Conservation (phyloP, 805 yeast species). For the Wickerhamomyces rabaulensis region DNA sequence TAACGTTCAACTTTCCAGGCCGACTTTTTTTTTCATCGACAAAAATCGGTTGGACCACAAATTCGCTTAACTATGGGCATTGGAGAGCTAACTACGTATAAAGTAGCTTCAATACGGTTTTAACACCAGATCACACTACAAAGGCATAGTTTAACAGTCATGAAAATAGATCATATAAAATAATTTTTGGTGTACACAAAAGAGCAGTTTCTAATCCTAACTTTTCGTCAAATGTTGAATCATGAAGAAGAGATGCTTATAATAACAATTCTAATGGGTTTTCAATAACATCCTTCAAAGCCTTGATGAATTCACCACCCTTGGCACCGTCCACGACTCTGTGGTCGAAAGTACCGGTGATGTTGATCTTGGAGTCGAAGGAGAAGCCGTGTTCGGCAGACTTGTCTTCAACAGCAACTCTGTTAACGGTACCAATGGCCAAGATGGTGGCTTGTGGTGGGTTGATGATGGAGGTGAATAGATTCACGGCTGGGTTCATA, state of each 20-base stretch:
- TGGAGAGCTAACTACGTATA: no score
- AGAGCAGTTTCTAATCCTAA: background rate
- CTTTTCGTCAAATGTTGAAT: no score
- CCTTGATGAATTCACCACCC: slow-evolving; percentile 96
- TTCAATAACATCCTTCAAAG: slow-evolving; percentile 84
- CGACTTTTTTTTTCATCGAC: background rate
- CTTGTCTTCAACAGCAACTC: slow-evolving; percentile 89
- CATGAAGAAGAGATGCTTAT: slow-evolving; percentile 38
- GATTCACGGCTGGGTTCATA: slow-evolving; percentile 90
- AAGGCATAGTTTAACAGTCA: background rate
- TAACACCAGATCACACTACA: no score
- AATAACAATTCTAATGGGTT: slow-evolving; percentile 92
- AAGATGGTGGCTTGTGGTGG: slow-evolving; percentile 95
- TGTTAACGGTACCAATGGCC: slow-evolving; percentile 91
- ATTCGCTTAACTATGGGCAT: no score
- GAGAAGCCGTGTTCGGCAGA: slow-evolving; percentile 87
- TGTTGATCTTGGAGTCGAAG: slow-evolving; percentile 84
- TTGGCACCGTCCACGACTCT: slow-evolving; percentile 96
- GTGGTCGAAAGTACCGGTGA: slow-evolving; percentile 98
- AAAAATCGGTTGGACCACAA: background rate
- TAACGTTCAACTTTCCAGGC: no score
- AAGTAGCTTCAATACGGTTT: no score
- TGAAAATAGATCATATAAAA: background rate
- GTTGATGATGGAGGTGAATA: slow-evolving; percentile 95
- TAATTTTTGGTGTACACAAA: no score